phyloP scores from a whole-genome alignment of 2,329 filamentous ascomycete species.

The Fusarium sambucinum region DNA sequence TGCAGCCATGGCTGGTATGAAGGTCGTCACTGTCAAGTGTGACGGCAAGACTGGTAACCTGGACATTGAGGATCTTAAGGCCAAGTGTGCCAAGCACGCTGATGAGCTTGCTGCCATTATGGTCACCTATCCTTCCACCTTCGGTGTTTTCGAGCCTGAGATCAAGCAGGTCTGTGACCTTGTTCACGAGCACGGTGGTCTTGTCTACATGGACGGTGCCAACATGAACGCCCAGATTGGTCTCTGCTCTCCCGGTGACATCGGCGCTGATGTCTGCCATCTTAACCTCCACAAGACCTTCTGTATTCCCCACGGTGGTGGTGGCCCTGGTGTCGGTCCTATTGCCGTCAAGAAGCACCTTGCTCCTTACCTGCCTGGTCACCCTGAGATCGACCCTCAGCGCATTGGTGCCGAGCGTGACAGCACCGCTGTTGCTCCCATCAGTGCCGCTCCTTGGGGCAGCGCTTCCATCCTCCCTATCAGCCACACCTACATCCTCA shows the following conservation, averaged over 20 bases:
- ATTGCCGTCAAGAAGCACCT: constrained; percentile 92
- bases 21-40: constrained; percentile 92
- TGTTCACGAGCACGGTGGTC: constrained; percentile 88
- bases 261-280: constrained; percentile 98
- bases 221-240: constrained; percentile 99
- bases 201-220: constrained; percentile 99
- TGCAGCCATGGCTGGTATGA: constrained; percentile 95
- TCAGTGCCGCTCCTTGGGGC: constrained; percentile 76
- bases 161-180: constrained; percentile 87
- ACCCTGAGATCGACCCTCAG: constrained; percentile 47
- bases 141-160: constrained; percentile 91
- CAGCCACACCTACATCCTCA: constrained; percentile 93
- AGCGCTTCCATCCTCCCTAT: constrained; percentile 94
- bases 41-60: constrained; percentile 89
- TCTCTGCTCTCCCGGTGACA: constrained; percentile 92
- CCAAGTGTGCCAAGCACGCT: constrained; percentile 88
- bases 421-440: constrained; percentile 59
- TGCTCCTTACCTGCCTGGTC: constrained; percentile 70
- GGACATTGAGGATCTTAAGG: constrained; percentile 87
- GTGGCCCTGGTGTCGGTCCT: constrained; percentile 92
- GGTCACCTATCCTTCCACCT: constrained; percentile 96
- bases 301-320: constrained; percentile 96
- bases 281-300: constrained; percentile 99
- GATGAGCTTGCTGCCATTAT: constrained; percentile 92
- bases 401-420: constrained; percentile 59